These are phyloP conservation scores for Cercospora sesami DNA, from an alignment of 2,329 filamentous ascomycete genomes.

Conservation along the genomic window DNA sequence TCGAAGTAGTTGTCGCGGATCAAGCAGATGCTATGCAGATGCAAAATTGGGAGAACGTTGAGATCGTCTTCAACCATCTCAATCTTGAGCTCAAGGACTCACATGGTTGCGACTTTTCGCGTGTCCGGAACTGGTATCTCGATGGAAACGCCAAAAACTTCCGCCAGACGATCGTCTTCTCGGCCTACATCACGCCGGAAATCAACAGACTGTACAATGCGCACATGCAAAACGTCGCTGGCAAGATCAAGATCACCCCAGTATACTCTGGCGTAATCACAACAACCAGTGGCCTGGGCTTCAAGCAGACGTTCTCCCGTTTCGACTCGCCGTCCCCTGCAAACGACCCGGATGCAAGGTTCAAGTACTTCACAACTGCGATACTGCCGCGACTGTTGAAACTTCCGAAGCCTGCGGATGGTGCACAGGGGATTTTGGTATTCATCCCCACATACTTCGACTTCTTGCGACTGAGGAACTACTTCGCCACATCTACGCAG, in stretches of 20 bases:
- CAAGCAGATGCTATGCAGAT: slow-evolving; percentile 91
- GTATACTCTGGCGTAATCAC: slow-evolving; percentile 68
- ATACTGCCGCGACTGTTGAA: slow-evolving; percentile 74
- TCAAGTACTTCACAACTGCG: slow-evolving; percentile 84
- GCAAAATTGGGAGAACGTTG: slow-evolving; percentile 98
- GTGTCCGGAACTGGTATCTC: slow-evolving; percentile 89
- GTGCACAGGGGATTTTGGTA: slow-evolving; percentile 67
- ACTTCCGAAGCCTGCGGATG: slow-evolving; percentile 60
- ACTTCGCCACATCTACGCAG: slow-evolving; percentile 70
- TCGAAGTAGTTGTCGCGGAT: slow-evolving; percentile 87
- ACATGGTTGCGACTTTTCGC: slow-evolving; percentile 90
- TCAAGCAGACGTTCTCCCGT: slow-evolving; percentile 86
- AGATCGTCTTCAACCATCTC: slow-evolving; percentile 86
- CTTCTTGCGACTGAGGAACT: slow-evolving; percentile 90
- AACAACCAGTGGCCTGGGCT: slow-evolving; percentile 56
- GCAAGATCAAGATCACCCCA: slow-evolving; percentile 70
- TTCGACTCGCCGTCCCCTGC: slow-evolving; percentile 71
- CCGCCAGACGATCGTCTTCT: slow-evolving; percentile 80
- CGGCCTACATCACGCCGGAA: slow-evolving; percentile 84
- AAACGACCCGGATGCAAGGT: slow-evolving; percentile 81
- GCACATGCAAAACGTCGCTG: slow-evolving; percentile 76
- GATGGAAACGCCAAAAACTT: slow-evolving; percentile 77
- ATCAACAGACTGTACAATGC: slow-evolving; percentile 75
- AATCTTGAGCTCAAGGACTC: slow-evolving; percentile 80
- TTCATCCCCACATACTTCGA: slow-evolving; percentile 94